Conservation (phyloP, 768 basidiomycete genomes). For the Cubamyces sp. region DNA sequence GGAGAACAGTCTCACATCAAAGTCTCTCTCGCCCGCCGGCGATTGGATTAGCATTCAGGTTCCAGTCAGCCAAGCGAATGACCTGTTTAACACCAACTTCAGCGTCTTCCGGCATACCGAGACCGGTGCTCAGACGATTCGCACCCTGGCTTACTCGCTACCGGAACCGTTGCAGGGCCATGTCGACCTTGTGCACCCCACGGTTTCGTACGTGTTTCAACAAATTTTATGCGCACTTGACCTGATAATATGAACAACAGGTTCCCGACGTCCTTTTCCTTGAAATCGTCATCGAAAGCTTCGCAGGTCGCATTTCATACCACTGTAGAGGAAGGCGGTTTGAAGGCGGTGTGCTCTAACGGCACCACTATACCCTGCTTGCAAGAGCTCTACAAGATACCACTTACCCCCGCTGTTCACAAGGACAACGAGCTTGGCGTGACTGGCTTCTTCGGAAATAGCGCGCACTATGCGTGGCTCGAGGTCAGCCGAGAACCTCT, state of each 20-base stretch:
- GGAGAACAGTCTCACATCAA: constrained; percentile 34
- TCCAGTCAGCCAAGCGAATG: constrained; percentile 39
- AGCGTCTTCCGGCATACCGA: constrained; percentile 36
- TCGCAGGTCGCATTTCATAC: neutral
- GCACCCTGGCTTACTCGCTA: constrained; percentile 44
- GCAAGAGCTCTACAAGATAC: constrained; percentile 39
- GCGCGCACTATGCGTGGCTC: constrained; percentile 29
- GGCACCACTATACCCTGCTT: constrained; percentile 33
- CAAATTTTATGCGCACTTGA: neutral
- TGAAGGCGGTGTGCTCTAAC: constrained; percentile 22
- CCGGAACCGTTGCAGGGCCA: constrained; percentile 36
- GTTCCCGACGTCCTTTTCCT: too few species aligned
- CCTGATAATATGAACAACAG: too few species aligned
- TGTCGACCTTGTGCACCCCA: constrained; percentile 40
- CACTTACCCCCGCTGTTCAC: constrained; percentile 34
- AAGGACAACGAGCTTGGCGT: constrained; percentile 33
- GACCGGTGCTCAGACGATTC: constrained; percentile 34
- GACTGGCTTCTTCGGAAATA: constrained; percentile 35
- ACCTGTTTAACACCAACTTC: constrained; percentile 40
- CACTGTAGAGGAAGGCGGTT: neutral
- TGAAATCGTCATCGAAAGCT: neutral
- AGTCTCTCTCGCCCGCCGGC: constrained; percentile 31
- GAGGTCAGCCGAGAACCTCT: constrained; percentile 39
- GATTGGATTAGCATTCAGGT: constrained; percentile 41
- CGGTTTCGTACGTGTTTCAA: constrained; percentile 28